Percentiles rank a stretch among this genome's conserved stretches.
Conservation (phyloP, 495 filamentous ascomycete genomes). For the Penicillium riverlandense region DNA sequence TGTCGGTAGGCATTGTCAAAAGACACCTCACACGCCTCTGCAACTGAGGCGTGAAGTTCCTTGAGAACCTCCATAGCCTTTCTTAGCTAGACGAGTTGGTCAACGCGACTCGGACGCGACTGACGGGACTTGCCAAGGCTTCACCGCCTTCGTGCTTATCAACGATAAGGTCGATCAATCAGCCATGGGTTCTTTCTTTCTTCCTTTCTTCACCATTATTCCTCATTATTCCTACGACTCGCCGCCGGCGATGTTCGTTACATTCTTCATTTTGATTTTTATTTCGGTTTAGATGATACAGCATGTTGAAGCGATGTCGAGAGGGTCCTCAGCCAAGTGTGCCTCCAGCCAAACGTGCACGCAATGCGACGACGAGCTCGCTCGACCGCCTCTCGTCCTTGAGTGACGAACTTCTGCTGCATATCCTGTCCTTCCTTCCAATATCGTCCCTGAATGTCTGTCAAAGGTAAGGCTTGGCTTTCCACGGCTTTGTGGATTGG, state of each 20-base stretch:
- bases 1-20: constrained; percentile 26
- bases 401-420: constrained; percentile 82
- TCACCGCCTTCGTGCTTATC: constrained; percentile 10
- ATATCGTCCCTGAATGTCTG: constrained; percentile 61
- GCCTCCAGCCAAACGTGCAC: constrained; percentile 29
- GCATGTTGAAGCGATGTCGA: constrained; percentile 41
- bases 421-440: constrained; percentile 72
- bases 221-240: too few species aligned
- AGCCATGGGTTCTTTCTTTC: neutral
- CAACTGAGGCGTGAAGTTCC: constrained; percentile 25
- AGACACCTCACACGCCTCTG: constrained; percentile 19
- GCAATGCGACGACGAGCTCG: constrained; percentile 10
- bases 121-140: too few species aligned
- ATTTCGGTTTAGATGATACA: neutral
- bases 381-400: constrained; percentile 51
- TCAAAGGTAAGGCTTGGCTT: constrained; percentile 47
- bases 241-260: too few species aligned
- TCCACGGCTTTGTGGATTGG: neutral
- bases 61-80: constrained; percentile 30
- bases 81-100: neutral
- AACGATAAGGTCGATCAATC: constrained; percentile 7
- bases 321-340: constrained; percentile 9
- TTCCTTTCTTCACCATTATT: too few species aligned
- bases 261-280: too few species aligned
- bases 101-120: neutral